These are phyloP conservation scores for Aureobasidium melanogenum DNA, from an alignment of 2,329 filamentous ascomycete genomes.

Conservation along the genomic window DNA sequence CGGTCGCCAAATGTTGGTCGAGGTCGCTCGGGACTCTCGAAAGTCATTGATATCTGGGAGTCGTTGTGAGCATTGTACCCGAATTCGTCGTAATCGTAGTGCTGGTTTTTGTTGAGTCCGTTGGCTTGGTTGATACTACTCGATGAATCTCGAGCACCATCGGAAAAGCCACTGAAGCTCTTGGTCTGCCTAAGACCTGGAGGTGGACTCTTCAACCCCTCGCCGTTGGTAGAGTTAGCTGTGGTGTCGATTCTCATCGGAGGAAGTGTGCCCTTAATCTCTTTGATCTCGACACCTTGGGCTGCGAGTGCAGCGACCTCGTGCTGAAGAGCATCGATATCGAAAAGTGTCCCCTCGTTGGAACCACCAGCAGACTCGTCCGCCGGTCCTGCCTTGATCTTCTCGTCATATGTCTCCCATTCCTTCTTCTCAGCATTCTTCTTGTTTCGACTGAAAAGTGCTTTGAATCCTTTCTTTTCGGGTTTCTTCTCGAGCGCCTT, in stretches of 20 bases:
- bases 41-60: conserved; percentile 41
- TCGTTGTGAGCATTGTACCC: conserved; percentile 22
- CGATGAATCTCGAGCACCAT: conserved; percentile 2
- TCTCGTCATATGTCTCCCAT: conserved; percentile 90
- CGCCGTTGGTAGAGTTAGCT: not conserved
- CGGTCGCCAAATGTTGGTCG: conserved; percentile 17
- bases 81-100: conserved; percentile 27
- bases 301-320: conserved; percentile 64
- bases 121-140: conserved; percentile 11
- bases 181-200: conserved; percentile 36
- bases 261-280: conserved; percentile 80
- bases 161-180: conserved; percentile 29
- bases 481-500: conserved; percentile 76
- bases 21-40: conserved; percentile 24
- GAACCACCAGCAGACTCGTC: conserved; percentile 37
- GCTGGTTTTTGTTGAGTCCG: not conserved
- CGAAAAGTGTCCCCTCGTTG: conserved; percentile 65
- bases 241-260: conserved; percentile 66
- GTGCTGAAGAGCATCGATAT: conserved; percentile 79
- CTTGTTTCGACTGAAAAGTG: conserved; percentile 76
- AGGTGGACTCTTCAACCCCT: not conserved
- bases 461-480: conserved; percentile 56
- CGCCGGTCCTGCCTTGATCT: conserved; percentile 33
- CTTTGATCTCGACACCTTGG: conserved; percentile 68
- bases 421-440: conserved; percentile 68